These are phyloP conservation scores for Cystobasidiaceae sp. DNA, from an alignment of 1,284 basidiomycete species.

Conservation along the genomic window DNA sequence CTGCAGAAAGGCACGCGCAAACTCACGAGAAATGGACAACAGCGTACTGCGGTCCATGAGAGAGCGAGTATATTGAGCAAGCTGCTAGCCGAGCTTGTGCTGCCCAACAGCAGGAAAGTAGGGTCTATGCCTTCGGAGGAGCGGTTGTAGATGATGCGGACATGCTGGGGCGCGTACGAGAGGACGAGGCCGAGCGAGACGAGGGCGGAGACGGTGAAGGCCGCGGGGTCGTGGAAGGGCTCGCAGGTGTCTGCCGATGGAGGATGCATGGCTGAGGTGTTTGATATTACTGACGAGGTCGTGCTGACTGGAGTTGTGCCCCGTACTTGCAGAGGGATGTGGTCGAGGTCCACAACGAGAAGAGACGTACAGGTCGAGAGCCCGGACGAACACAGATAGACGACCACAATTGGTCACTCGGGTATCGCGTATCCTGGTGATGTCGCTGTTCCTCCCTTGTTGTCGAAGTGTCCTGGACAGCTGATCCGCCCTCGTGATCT, in stretches of 20 bases:
- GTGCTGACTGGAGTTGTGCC: neutral
- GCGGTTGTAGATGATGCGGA: conserved; percentile 64
- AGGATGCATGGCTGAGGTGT: conserved; percentile 11
- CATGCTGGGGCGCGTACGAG: conserved; percentile 83
- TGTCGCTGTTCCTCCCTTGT: too few species aligned
- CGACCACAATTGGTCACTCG: too few species aligned
- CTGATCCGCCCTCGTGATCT: too few species aligned
- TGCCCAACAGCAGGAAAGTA: conserved; percentile 88
- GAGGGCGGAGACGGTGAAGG: conserved; percentile 19
- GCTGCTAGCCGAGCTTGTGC: conserved; percentile 54
- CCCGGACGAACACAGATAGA: neutral
- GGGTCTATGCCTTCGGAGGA: conserved; percentile 37
- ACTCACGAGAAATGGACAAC: conserved; percentile 69
- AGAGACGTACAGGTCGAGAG: neutral
- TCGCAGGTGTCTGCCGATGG: conserved; percentile 24
- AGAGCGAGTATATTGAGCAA: conserved; percentile 60
- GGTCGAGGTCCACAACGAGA: too few species aligned
- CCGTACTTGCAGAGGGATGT: too few species aligned
- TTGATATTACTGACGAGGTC: neutral
- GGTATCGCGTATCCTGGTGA: too few species aligned
- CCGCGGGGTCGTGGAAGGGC: conserved; percentile 13
- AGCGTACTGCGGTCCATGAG: conserved; percentile 79
- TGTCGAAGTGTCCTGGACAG: too few species aligned
- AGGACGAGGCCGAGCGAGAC: conserved; percentile 60
- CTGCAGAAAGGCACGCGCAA: neutral